Percentiles rank a stretch among this genome's conserved stretches.
phyloP scores from a whole-genome alignment of 1,284 basidiomycete genomes.

The Veloporphyrellus conicus region DNA sequence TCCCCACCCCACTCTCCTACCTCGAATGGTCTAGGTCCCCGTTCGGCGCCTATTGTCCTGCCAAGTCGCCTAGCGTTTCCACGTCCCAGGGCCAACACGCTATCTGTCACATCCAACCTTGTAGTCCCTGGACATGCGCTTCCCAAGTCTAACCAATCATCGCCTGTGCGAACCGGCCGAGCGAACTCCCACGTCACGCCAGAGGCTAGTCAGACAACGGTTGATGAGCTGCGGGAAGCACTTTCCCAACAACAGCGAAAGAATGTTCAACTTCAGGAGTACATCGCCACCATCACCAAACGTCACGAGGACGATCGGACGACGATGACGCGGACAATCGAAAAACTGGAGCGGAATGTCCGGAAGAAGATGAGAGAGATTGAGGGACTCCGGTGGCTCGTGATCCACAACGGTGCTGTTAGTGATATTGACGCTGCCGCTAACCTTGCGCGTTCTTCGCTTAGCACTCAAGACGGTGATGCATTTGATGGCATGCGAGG shows the following conservation, averaged over 20 bases:
- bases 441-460: slow-evolving; percentile 31
- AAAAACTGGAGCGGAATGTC: slow-evolving; percentile 41
- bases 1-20: slow-evolving; percentile 23
- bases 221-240: slow-evolving; percentile 33
- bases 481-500: slow-evolving; percentile 2
- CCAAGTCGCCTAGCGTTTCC: slow-evolving; percentile 24
- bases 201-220: slow-evolving; percentile 14
- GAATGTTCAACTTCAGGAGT: slow-evolving; percentile 37
- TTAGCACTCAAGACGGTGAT: slow-evolving; percentile 29
- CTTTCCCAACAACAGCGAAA: slow-evolving; percentile 33
- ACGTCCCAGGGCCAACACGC: slow-evolving; percentile 31
- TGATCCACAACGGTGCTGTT: slow-evolving; percentile 38
- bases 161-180: slow-evolving; percentile 12
- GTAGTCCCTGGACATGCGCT: slow-evolving; percentile 12
- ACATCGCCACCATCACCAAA: slow-evolving; percentile 40
- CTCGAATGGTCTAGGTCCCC: slow-evolving; percentile 2
- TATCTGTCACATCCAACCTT: slow-evolving; percentile 31
- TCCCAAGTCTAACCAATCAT: slow-evolving; percentile 10
- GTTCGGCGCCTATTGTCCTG: slow-evolving; percentile 17
- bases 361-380: slow-evolving; percentile 45
- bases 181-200: slow-evolving; percentile 8
- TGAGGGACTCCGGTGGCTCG: slow-evolving; percentile 46
- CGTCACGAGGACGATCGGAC: slow-evolving; percentile 43
- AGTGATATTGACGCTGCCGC: slow-evolving; percentile 34
- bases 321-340: slow-evolving; percentile 38